Evolutionary conservation across 2,329 filamentous ascomycete species (phyloP).

Genomic region (Zymoseptoria ardabiliae): DNA sequence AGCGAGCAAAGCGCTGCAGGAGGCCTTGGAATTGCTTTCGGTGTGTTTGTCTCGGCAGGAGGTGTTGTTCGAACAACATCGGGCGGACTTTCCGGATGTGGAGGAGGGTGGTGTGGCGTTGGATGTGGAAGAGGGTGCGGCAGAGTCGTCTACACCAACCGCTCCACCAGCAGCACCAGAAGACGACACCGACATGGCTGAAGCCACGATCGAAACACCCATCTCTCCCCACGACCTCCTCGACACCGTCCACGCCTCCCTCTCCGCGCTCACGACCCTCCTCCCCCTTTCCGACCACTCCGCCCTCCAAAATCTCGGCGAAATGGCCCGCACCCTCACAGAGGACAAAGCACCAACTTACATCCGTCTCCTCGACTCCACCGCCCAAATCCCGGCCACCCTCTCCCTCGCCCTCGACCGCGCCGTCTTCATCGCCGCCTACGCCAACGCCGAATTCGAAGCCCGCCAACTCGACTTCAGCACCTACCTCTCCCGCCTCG

Average conservation of each 20-base stretch:
- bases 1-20: constrained; percentile 49
- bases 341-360: constrained; percentile 49
- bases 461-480: constrained; percentile 42
- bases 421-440: constrained; percentile 50
- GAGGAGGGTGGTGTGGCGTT: constrained; percentile 26
- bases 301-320: constrained; percentile 45
- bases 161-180: constrained; percentile 4
- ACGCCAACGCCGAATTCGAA: constrained; percentile 52
- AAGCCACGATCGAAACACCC: constrained; percentile 60
- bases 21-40: constrained; percentile 55
- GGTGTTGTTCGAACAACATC: constrained; percentile 37
- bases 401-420: constrained; percentile 44
- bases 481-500: constrained; percentile 45
- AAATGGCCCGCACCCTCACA: constrained; percentile 51
- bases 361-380: constrained; percentile 31
- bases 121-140: constrained; percentile 11
- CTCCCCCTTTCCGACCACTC: constrained; percentile 45
- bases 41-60: constrained; percentile 40
- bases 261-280: constrained; percentile 41
- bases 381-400: constrained; percentile 23
- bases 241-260: constrained; percentile 59
- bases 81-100: constrained; percentile 26
- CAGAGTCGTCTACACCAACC: neutral
- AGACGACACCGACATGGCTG: constrained; percentile 46
- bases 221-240: constrained; percentile 58